Evolutionary conservation across 2,329 filamentous ascomycete species (phyloP).

Genomic region (Zymoseptoria crescenta): DNA sequence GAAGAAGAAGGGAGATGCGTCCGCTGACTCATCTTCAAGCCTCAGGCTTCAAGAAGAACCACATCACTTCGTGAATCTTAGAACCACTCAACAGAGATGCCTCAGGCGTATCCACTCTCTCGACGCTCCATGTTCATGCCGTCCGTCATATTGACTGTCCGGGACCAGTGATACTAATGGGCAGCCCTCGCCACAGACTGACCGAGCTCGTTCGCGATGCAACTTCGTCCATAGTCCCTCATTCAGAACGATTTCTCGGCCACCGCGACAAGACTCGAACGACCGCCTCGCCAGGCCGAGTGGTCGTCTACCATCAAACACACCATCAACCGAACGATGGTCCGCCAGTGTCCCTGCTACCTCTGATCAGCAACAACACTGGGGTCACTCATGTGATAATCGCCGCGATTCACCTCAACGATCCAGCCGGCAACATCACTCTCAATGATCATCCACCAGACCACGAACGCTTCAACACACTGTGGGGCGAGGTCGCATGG

Average conservation of each 20-base stretch:
- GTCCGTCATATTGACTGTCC: neutral
- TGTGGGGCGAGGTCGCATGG: conserved; percentile 71
- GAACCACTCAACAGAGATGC: neutral
- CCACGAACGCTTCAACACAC: conserved; percentile 53
- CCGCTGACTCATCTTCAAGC: neutral
- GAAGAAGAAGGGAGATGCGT: too few species aligned
- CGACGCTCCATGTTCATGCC: neutral
- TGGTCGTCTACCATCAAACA: conserved; percentile 59
- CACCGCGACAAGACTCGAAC: neutral
- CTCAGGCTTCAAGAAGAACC: neutral
- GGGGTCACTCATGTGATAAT: conserved; percentile 75
- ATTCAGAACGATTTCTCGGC: neutral
- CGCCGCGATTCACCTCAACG: conserved; percentile 77
- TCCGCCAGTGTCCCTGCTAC: conserved; percentile 53
- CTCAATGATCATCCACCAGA: conserved; percentile 72
- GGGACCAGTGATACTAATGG: neutral
- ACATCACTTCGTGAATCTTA: neutral
- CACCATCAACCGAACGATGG: conserved; percentile 46
- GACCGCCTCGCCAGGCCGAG: conserved; percentile 17
- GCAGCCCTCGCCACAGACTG: neutral
- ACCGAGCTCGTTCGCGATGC: neutral
- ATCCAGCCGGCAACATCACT: conserved; percentile 56
- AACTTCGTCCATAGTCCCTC: neutral
- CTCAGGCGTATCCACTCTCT: neutral
- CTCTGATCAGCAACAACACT: conserved; percentile 51